Evolutionary conservation across 73 alveolate species (phyloP).

Genomic region (Loxodes magnus): DNA sequence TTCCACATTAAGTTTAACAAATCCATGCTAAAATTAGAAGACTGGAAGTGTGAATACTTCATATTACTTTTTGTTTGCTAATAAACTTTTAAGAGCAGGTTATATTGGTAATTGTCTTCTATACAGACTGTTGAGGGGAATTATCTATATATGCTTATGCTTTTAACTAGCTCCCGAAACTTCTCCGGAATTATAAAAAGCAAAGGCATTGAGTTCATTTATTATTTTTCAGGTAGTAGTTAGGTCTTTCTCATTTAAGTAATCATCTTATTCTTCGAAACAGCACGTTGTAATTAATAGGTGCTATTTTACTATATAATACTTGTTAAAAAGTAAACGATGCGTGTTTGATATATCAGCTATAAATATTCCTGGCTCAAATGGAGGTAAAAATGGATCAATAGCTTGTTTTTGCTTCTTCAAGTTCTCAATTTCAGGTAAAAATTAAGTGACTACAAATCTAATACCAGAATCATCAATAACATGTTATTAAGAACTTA

Average conservation of each 20-base stretch:
- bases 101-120: too few relatives aligned
- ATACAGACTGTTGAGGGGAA: constrained; percentile 17
- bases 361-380: constrained; percentile 32
- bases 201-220: constrained; percentile 26
- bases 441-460: too few relatives aligned
- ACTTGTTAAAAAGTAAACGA: constrained; percentile 33
- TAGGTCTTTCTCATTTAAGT: constrained; percentile 29
- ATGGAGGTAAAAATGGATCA: constrained; percentile 41
- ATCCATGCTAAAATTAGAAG: constrained; percentile 6
- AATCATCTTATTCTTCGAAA: constrained; percentile 24
- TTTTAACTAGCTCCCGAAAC: constrained; percentile 40
- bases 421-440: too few relatives aligned
- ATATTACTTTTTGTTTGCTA: too few relatives aligned
- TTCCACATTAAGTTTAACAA: background rate
- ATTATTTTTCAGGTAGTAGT: constrained; percentile 12
- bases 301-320: constrained; percentile 31
- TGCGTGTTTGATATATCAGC: constrained; percentile 25
- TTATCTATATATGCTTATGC: constrained; percentile 45
- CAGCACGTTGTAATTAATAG: constrained; percentile 32
- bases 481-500: too few relatives aligned
- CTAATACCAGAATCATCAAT: too few relatives aligned
- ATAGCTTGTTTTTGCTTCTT: too few relatives aligned
- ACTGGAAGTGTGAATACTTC: background rate
- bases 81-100: background rate
- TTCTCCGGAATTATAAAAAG: constrained; percentile 41